Evolutionary conservation across 257 asterid species (phyloP).

Genomic region (Solanum appendiculatum): DNA sequence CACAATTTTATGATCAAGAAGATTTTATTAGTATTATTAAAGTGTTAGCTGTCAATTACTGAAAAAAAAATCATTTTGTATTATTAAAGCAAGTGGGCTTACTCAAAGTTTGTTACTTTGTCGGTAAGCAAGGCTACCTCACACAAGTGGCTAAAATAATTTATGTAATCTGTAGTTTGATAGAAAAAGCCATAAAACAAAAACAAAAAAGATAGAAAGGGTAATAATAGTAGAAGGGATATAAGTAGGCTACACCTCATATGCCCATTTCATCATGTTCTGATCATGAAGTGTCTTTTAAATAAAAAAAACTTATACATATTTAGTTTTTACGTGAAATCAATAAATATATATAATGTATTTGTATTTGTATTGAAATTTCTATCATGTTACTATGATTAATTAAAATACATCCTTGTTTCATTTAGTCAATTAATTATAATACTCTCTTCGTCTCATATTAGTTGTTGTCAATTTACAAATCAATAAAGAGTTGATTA

Average conservation of each 20-base stretch:
- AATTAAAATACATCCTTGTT: background rate
- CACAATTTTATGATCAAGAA: background rate
- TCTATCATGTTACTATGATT: background rate
- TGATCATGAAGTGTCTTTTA: background rate
- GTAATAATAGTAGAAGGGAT: background rate
- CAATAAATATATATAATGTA: background rate
- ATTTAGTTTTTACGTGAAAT: background rate
- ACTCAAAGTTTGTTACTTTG: background rate
- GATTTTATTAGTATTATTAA: background rate
- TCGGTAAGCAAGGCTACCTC: background rate
- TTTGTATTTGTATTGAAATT: background rate
- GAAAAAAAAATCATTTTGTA: background rate
- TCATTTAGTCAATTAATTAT: background rate
- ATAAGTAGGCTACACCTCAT: background rate
- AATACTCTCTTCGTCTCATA: background rate
- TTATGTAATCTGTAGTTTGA: background rate
- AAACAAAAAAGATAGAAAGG: background rate
- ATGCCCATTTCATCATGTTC: background rate
- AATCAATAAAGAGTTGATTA: too few relatives aligned
- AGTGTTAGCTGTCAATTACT: background rate
- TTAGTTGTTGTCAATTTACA: too few relatives aligned
- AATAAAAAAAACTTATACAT: background rate
- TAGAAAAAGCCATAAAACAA: background rate
- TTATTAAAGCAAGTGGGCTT: background rate
- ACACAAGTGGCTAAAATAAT: background rate